A percentile compares a stretch with the other conserved stretches of the same genome.
These are phyloP conservation scores for Volvox africanus DNA, from an alignment of 139 green algal genomes.

Conservation along the genomic window DNA sequence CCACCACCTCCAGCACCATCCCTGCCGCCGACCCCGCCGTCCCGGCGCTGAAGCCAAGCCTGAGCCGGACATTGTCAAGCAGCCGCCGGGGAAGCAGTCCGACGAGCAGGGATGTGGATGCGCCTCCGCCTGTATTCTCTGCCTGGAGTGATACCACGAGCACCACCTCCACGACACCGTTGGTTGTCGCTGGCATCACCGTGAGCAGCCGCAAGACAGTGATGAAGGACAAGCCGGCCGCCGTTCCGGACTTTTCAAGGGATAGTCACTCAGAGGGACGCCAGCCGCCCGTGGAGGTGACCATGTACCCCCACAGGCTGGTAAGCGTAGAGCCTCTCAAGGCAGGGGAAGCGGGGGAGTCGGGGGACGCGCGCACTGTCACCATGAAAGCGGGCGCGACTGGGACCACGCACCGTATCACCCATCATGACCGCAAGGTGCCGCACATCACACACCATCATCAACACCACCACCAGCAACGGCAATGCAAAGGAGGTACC, in stretches of 20 bases:
- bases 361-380: neutral
- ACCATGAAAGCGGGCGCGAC: neutral
- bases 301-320: conserved; percentile 8
- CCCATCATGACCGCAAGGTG: no score
- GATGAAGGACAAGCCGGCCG: neutral
- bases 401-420: neutral
- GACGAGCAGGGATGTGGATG: neutral
- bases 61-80: neutral
- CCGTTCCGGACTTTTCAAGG: conserved; percentile 7
- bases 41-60: neutral
- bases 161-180: neutral
- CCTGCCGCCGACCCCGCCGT: neutral
- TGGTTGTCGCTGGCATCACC: neutral
- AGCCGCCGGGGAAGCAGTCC: neutral
- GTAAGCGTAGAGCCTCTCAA: neutral
- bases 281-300: conserved; percentile 3
- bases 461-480: neutral
- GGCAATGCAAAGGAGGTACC: neutral
- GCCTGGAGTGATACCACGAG: neutral
- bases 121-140: neutral
- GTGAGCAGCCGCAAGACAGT: neutral
- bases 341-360: neutral
- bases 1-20: neutral
- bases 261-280: neutral
- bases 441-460: neutral